Base-by-base conservation (phyloP, 371 early-diverging fungal species). In the Mortierella sp. region DNA sequence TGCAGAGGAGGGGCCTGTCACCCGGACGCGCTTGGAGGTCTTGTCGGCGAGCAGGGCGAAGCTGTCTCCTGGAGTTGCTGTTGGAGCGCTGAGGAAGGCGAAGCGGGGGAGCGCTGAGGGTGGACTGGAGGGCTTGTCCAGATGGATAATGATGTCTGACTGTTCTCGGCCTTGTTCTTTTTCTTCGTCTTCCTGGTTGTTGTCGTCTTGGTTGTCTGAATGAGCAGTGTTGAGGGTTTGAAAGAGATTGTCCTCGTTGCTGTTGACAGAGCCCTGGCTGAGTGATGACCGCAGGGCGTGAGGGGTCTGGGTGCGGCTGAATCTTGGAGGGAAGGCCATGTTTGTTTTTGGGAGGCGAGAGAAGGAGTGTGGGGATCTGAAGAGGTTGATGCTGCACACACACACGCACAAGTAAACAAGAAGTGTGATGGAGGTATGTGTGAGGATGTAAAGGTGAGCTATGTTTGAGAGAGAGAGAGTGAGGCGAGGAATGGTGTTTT, bases 11-110 rank as follows among this genome's bases (percentile, higher is more conserved):
- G 80, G 72, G 70, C 75, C 73, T 61, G 61, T 61, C 10, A 83
- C 34, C 37, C 84, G 74, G 55, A 83, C 59, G 6, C 84, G 67
- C 43, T 83, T 83, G 50, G 80, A 69, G 43, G 51, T 75, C 34
- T 77, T 80, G 69, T 73, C 54, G 5, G 79, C 75, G 34, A 78
- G 82, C 44, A 78, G 37, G 37, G 82, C 79, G 48, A 82, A 37
- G 59, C 44, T 59, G 24, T 40, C 40, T 2, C 67, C 67, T 67
- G 24, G 24, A 19, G 67, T 37, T 37, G 40, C 19, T 24, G 64
- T 24, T 21, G 67, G 67, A 2, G 67, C 43, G 10, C 67, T 67
- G 48, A 57, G 64, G 13, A 57, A 74, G 64, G 57, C 13, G n/a
- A 54, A 37, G 14, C 73, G 8, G 26, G 80, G 73, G 14, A 51